Base-by-base conservation (phyloP, 2,329 filamentous ascomycete genomes). In the Pseudocercospora eumusae region DNA sequence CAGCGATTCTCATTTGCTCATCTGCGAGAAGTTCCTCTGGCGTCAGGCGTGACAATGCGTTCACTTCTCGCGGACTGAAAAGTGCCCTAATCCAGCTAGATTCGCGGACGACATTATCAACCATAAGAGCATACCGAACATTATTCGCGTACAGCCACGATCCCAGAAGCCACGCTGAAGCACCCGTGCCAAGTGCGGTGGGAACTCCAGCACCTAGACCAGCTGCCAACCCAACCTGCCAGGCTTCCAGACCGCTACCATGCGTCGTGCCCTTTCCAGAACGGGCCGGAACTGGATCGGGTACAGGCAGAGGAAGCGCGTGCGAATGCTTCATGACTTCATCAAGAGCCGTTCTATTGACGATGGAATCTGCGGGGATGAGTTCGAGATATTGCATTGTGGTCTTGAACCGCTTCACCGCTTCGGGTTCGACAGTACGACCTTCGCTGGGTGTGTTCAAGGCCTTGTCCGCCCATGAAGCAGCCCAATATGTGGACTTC, bases 151-250 rank as follows among this genome's bases (percentile, higher is more conserved):
- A 47, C 3, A 23, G 42, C 42, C 18, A 20, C 42, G 18, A 36
- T 54, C 50, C 25, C 2, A 54, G 23, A 21, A 27, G 27, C 47
- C 42, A 47, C 1, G 42, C 13, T n/a, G 18, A 47, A 47, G 23
- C 47, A n/a, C 21, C 47, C 20, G 25, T 27, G 21, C 31, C 31
- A 33, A 50, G 47, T 23, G 47, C 47, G 15, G 13, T 8, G 18
- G 50, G 23, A 8, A 54, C 4, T 33, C 50, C 50, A 54, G 31
- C 50, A n/a, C 50, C 50, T 1, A 54, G 11, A 36, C 50, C 50
- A 54, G 27, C 50, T 3, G 23, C 50, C 15, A 54, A 18, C 9
- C 7, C 27, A 9, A 21, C 8, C 4, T 25, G 7, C 23, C 15
- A 21, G 27, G 27, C n/a, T 25, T 54, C 8, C 7, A 23, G 21